Conservation (phyloP, 108 stramenopile genomes). For the Mediolabrus comicus region DNA sequence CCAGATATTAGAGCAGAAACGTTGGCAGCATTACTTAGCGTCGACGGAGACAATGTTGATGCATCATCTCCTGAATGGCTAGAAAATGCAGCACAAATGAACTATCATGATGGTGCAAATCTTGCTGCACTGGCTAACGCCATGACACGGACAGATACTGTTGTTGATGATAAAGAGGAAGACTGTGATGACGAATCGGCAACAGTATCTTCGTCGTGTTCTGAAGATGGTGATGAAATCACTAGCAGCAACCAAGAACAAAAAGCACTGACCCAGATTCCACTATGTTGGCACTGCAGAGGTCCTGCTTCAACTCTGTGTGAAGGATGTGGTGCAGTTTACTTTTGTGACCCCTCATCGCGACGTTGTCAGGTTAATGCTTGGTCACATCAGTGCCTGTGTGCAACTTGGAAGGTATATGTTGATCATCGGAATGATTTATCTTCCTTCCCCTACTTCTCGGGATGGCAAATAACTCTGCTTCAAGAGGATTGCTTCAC, state of each 20-base stretch:
- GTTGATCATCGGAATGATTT: slow-evolving; percentile 51
- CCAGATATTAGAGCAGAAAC: slow-evolving; percentile 61
- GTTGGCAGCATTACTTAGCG: slow-evolving; percentile 9
- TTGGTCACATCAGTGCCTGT: slow-evolving; percentile 84
- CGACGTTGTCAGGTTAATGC: slow-evolving; percentile 36
- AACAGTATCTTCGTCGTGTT: slow-evolving; percentile 27
- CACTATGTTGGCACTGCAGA: slow-evolving; percentile 82
- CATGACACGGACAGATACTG: slow-evolving; percentile 44
- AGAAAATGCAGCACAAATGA: slow-evolving; percentile 59
- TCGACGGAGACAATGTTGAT: not conserved
- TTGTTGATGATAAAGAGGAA: slow-evolving; percentile 16
- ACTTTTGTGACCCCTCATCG: slow-evolving; percentile 66
- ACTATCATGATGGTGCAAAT: slow-evolving; percentile 72
- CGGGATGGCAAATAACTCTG: slow-evolving; percentile 59
- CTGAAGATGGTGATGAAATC: slow-evolving; percentile 26
- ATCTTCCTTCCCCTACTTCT: slow-evolving; percentile 53
- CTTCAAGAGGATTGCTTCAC: slow-evolving; percentile 50
- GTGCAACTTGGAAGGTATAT: slow-evolving; percentile 77
- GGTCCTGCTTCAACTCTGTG: slow-evolving; percentile 56
- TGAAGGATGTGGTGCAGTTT: slow-evolving; percentile 58
- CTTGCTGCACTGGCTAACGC: slow-evolving; percentile 49
- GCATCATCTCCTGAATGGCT: slow-evolving; percentile 55
- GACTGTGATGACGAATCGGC: too few relatives aligned
- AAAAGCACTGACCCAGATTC: slow-evolving; percentile 38
- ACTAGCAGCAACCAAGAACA: not conserved